Conservation (phyloP, 495 filamentous ascomycete genomes). For the Tetracladium setigerum region DNA sequence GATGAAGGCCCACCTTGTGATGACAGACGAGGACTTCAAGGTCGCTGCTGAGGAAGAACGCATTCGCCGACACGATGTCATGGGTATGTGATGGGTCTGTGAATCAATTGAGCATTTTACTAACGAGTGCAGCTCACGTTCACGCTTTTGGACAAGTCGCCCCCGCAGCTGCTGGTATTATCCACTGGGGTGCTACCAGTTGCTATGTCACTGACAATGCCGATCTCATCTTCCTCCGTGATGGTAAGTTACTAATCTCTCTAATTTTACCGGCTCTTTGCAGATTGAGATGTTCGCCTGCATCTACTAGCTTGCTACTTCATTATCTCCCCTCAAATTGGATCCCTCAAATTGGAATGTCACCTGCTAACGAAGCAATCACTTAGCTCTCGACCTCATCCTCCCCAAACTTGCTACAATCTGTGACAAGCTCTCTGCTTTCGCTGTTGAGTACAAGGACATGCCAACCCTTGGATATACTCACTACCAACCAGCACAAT, state of each 20-base stretch:
- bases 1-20: constrained; percentile 62
- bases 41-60: constrained; percentile 62
- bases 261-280: not conserved
- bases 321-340: constrained; percentile 17
- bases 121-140: constrained; percentile 44
- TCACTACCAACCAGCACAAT: constrained; percentile 74
- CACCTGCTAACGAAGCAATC: not conserved
- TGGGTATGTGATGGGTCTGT: constrained; percentile 28
- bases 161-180: constrained; percentile 78
- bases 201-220: constrained; percentile 56
- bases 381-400: constrained; percentile 53
- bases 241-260: constrained; percentile 28
- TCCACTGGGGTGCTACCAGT: constrained; percentile 59
- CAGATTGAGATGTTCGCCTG: constrained; percentile 3
- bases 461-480: constrained; percentile 68
- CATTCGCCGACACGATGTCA: constrained; percentile 47
- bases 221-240: constrained; percentile 75
- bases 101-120: not conserved
- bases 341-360: not conserved
- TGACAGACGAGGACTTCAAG: constrained; percentile 75
- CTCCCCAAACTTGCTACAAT: constrained; percentile 81
- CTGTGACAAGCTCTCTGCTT: constrained; percentile 69
- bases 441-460: constrained; percentile 70
- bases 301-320: not conserved
- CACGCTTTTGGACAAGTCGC: constrained; percentile 65